Percentiles rank a stretch among this genome's conserved stretches.
These are phyloP conservation scores for Cucumis melo DNA, from an alignment of 306 rosid genomes.

Conservation along the genomic window DNA sequence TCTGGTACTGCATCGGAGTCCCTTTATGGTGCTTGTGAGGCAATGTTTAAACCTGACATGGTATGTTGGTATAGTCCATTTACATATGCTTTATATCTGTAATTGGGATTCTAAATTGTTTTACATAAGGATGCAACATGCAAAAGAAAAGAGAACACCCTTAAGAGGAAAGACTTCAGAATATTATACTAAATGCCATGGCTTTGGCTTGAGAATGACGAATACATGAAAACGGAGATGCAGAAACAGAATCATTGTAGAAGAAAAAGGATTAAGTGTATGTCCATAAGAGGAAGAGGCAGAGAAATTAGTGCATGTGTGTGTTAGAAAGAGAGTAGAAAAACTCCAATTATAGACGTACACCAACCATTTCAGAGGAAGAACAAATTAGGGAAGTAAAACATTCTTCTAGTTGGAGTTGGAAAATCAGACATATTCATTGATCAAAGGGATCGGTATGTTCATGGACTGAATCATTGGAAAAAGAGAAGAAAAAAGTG, in stretches of 20 bases:
- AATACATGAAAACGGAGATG: not conserved
- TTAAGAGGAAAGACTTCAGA: not conserved
- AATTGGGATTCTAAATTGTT: not conserved
- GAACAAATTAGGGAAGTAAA: not conserved
- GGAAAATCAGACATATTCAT: not conserved
- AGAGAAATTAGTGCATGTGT: not conserved
- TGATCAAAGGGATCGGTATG: not conserved
- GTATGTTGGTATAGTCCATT: slow-evolving; percentile 25
- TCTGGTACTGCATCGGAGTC: slow-evolving; percentile 97
- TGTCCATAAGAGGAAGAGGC: not conserved
- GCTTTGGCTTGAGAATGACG: not conserved
- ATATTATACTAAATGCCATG: not conserved
- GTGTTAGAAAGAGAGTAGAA: not conserved
- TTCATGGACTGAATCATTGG: not conserved
- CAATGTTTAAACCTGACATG: slow-evolving; percentile 96
- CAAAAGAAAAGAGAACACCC: no score
- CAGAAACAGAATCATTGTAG: not conserved
- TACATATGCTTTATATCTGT: not conserved
- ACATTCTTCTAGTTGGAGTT: not conserved
- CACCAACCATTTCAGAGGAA: not conserved
- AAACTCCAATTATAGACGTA: not conserved
- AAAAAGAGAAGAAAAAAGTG: not conserved
- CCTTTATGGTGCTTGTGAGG: slow-evolving; percentile 95
- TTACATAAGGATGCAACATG: not conserved
- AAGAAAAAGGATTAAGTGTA: not conserved